phyloP scores from a whole-genome alignment of 106 monocot genomes.

The Platanthera guangdongensis region DNA sequence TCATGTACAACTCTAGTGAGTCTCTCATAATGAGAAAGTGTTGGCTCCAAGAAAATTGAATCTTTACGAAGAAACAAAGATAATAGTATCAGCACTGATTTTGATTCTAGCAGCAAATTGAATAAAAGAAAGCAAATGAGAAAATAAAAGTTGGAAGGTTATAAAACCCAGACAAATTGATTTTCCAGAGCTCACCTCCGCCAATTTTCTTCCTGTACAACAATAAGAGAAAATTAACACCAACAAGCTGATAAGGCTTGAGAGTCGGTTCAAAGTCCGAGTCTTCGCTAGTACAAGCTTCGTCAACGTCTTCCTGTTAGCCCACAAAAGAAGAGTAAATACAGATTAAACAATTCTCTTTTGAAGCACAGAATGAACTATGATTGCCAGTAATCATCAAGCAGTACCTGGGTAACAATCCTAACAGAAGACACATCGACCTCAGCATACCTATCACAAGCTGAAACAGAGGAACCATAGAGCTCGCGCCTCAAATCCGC shows the following conservation, averaged over 20 bases:
- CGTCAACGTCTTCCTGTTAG: slow-evolving; percentile 70
- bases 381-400: neutral
- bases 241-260: slow-evolving; percentile 97
- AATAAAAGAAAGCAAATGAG: neutral
- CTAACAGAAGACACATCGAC: slow-evolving; percentile 58
- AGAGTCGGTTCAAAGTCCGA: slow-evolving; percentile 59
- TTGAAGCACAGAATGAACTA: neutral
- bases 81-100: no score
- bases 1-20: no score
- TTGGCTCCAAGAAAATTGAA: no score
- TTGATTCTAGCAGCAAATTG: neutral
- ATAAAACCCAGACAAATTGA: neutral
- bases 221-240: slow-evolving; percentile 91
- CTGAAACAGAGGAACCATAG: slow-evolving; percentile 52
- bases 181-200: slow-evolving; percentile 46
- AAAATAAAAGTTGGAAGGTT: neutral
- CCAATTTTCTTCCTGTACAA: slow-evolving; percentile 81
- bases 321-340: neutral
- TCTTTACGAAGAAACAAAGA: no score
- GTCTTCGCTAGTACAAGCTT: slow-evolving; percentile 41
- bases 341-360: neutral
- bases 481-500: slow-evolving; percentile 54
- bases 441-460: slow-evolving; percentile 70
- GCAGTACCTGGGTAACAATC: slow-evolving; percentile 76
- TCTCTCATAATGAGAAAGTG: no score